These are phyloP conservation scores for Acacia concinna DNA, from an alignment of 331 rosid species.

Conservation along the genomic window DNA sequence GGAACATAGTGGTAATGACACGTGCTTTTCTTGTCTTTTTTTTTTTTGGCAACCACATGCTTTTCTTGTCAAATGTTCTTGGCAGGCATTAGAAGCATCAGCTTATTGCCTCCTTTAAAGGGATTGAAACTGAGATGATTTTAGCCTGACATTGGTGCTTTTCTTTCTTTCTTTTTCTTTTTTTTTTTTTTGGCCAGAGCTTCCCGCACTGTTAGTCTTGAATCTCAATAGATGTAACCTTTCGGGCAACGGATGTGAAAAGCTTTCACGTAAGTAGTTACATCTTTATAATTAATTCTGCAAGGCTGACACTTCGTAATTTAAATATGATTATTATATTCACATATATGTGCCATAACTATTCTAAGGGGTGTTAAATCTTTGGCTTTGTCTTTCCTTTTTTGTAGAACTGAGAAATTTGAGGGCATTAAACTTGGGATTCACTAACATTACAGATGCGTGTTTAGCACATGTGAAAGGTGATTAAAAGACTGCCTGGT, in stretches of 20 bases:
- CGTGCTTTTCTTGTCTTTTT: constrained; percentile 3
- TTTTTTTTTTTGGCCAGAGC: constrained; percentile 37
- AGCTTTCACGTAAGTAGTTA: constrained; percentile 53
- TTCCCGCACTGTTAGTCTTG: constrained; percentile 49
- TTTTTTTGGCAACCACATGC: constrained; percentile 29
- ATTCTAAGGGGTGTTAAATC: background rate
- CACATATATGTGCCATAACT: background rate
- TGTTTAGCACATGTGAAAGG: constrained; percentile 84
- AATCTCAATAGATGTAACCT: constrained; percentile 61
- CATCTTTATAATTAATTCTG: background rate
- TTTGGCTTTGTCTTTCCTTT: background rate
- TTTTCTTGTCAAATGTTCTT: background rate
- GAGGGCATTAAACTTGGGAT: constrained; percentile 74
- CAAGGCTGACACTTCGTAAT: background rate
- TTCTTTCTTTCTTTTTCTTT: background rate
- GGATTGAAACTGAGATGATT: constrained; percentile 23
- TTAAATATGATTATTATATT: background rate
- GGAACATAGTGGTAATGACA: too few relatives aligned
- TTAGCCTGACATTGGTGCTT: background rate
- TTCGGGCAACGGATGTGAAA: constrained; percentile 51
- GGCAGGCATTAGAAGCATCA: constrained; percentile 11
- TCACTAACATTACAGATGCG: constrained; percentile 64
- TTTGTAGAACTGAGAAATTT: constrained; percentile 68
- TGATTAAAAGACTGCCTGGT: constrained; percentile 30
- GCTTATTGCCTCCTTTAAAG: constrained; percentile 1